A percentile compares a stretch with the other conserved stretches of the same genome.
Conservation (phyloP, 768 basidiomycete species). For the Leucosporidium creatinivorum region DNA sequence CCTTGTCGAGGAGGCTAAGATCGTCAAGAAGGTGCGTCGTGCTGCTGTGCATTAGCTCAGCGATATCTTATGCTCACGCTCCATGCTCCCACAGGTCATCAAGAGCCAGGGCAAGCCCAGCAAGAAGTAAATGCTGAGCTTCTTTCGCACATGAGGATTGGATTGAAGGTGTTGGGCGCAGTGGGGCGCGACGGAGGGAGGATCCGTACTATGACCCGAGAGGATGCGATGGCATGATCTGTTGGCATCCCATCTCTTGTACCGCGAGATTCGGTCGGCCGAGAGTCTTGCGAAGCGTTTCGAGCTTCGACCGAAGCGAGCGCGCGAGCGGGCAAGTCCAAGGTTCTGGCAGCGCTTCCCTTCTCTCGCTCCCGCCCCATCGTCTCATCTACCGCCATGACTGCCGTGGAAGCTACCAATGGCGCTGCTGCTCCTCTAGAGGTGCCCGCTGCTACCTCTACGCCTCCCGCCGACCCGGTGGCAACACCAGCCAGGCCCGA, state of each 20-base stretch:
- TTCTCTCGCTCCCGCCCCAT: neutral
- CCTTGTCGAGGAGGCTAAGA: constrained; percentile 99
- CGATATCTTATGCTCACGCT: neutral
- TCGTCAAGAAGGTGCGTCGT: constrained; percentile 80
- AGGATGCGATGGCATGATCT: neutral
- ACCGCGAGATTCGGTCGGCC: neutral
- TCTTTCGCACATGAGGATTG: neutral
- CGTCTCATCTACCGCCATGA: neutral
- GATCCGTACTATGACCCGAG: neutral
- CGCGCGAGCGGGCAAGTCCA: no score
- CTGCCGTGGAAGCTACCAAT: neutral
- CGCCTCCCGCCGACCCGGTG: neutral
- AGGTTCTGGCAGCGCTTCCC: no score
- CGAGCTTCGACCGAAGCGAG: no score
- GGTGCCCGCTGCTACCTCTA: neutral
- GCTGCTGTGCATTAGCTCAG: no score
- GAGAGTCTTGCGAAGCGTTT: no score
- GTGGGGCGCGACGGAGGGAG: neutral
- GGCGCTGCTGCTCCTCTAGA: neutral
- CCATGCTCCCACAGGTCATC: constrained; percentile 19
- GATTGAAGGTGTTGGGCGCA: neutral
- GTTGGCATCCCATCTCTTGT: neutral
- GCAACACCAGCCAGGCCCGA: constrained; percentile 10
- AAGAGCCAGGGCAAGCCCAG: constrained; percentile 22
- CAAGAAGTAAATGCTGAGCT: constrained; percentile 23